Conservation (phyloP, 2,329 filamentous ascomycete species). For the Diaporthe australafricana region DNA sequence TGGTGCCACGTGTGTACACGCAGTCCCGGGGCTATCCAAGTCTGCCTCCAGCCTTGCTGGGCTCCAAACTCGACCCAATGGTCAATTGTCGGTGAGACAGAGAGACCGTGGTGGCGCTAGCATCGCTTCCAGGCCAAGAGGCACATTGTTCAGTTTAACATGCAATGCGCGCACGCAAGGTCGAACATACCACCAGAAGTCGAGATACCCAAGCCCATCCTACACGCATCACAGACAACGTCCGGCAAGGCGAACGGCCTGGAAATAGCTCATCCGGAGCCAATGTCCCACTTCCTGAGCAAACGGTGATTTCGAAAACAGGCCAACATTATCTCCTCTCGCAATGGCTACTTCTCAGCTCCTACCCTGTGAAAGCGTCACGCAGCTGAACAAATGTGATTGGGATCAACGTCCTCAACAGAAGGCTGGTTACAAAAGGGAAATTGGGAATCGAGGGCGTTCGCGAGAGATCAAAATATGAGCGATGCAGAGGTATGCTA, state of each 20-base stretch:
- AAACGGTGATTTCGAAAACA: not conserved
- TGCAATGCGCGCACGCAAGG: not conserved
- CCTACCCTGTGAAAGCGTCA: not conserved
- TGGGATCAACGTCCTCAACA: not conserved
- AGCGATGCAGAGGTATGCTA: not conserved
- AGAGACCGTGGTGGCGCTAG: not conserved
- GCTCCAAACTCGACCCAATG: not conserved
- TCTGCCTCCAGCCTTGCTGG: not conserved
- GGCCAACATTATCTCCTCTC: too few species aligned
- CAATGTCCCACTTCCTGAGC: not conserved
- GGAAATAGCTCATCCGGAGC: not conserved
- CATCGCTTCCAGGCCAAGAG: not conserved
- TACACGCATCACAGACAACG: not conserved
- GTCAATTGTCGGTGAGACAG: not conserved
- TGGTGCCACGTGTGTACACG: not conserved
- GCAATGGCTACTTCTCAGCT: not conserved
- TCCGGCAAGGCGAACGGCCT: not conserved
- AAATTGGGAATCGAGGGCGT: too few species aligned
- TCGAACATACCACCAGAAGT: not conserved
- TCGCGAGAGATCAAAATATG: not conserved
- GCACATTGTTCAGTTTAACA: not conserved
- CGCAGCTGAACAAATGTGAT: not conserved
- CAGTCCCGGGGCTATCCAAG: too few species aligned
- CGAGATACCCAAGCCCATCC: not conserved
- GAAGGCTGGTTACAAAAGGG: not conserved